Evolutionary conservation across 495 filamentous ascomycete genomes (phyloP), one percentile per base, ranked within the genome.

Genomic region (Aspergillus affinis): DNA sequence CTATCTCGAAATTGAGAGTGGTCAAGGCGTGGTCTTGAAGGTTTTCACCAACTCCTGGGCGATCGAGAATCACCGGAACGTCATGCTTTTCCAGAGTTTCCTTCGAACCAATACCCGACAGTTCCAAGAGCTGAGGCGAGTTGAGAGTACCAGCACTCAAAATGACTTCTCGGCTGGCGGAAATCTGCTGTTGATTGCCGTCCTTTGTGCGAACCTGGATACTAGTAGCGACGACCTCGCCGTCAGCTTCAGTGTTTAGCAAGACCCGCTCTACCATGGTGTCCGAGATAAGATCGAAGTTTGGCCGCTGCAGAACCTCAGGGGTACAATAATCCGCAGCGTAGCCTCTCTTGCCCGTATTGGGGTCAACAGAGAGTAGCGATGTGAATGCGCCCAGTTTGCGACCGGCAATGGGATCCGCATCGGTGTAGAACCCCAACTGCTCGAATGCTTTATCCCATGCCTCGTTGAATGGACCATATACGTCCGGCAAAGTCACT

Each of bases 101-200:
- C 32, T 46, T 48, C 23, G 45, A 51, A 8, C 86, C 85, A 32
- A 88, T 69, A 9, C 86, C 85, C 0, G 85, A 88, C 0, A 84
- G 75, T 59, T 88, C 84, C 7, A 88, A 76, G 0, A 88, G 56
- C 4, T 73, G 67, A 1, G 86, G 84, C 0, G 85, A 78, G 7
- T 81, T 80, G 51, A 82, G 70, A n/a, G 76, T 69, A 8, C 86
- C 86, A 36, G 73, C 79, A 4, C 81, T 81, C 1, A 85, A 61
- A 27, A 88, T 72, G 0, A 88, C 81, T 52, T 84, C 79, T 45
- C 76, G 83, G 17, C 71, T 71, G 3, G 82, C 86, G 48, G 64
- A 75, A 48, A 85, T 66, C 4, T 65, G 68, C 7, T 66, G 45
- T 66, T 58, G 20, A 12, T 21, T 21, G 6, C 59, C 63, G 46